phyloP scores from a whole-genome alignment of 352 stramenopile genomes.

The Achlya hypogyna region DNA sequence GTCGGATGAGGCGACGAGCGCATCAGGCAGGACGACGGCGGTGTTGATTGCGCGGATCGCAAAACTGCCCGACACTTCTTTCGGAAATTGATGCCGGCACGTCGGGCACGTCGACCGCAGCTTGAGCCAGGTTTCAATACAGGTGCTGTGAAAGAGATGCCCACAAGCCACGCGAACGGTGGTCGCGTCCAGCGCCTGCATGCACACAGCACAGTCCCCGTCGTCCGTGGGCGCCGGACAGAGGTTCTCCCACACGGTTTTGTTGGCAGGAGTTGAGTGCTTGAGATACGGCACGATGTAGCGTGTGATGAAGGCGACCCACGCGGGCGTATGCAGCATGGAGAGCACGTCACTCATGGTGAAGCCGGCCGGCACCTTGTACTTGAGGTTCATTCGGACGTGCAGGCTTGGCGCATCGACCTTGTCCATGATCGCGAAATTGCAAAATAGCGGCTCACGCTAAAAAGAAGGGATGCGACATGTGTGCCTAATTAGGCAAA shows the following conservation, averaged over 20 bases:
- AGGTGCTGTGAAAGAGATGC: conserved; percentile 90
- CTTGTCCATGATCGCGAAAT: neutral
- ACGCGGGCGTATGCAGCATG: conserved; percentile 73
- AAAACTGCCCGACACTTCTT: conserved; percentile 70
- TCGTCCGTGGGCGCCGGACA: conserved; percentile 9
- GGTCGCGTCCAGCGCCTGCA: conserved; percentile 70
- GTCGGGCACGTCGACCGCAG: conserved; percentile 89
- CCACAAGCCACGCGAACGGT: conserved; percentile 83
- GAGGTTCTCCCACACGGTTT: conserved; percentile 50
- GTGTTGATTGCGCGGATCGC: conserved; percentile 74
- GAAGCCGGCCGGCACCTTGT: conserved; percentile 52
- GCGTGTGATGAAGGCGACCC: conserved; percentile 79
- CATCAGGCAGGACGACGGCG: conserved; percentile 44
- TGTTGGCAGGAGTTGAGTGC: conserved; percentile 61
- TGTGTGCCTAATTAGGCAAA: neutral
- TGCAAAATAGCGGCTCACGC: neutral
- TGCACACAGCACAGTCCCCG: conserved; percentile 85
- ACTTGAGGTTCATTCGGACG: conserved; percentile 71
- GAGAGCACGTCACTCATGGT: conserved; percentile 62
- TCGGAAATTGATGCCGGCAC: conserved; percentile 89
- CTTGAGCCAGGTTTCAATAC: conserved; percentile 89
- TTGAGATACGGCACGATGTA: conserved; percentile 80
- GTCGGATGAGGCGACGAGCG: conserved; percentile 43
- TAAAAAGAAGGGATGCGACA: conserved; percentile 6
- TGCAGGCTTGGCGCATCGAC: neutral